Conservation (phyloP, 129 eudicot species). For the Calendula officinalis region DNA sequence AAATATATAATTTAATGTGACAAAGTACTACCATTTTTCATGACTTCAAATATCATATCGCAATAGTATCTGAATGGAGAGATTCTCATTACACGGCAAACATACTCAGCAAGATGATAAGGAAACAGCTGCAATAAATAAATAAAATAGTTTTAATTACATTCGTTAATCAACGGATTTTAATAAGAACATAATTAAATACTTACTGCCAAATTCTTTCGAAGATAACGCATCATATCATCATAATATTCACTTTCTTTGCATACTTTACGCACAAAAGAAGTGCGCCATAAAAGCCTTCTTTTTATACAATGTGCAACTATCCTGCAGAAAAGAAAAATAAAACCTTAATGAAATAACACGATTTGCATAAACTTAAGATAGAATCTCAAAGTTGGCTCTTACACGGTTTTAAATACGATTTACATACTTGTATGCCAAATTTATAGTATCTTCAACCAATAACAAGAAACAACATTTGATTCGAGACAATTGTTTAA, state of each 20-base stretch:
- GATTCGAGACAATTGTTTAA: too few relatives aligned
- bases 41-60: slow-evolving; percentile 94
- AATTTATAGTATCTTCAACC: too few relatives aligned
- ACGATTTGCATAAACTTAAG: slow-evolving; percentile 5
- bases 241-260: slow-evolving; percentile 95
- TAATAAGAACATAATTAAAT: not conserved
- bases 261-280: slow-evolving; percentile 89
- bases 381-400: too few relatives aligned
- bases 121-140: slow-evolving; percentile 76
- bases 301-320: slow-evolving; percentile 86
- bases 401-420: too few relatives aligned
- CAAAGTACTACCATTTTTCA: slow-evolving; percentile 82
- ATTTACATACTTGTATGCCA: too few relatives aligned
- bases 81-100: slow-evolving; percentile 92
- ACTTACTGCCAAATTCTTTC: slow-evolving; percentile 87
- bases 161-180: slow-evolving; percentile 10
- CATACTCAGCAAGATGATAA: slow-evolving; percentile 96
- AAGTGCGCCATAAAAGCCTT: slow-evolving; percentile 83
- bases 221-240: slow-evolving; percentile 91
- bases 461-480: too few relatives aligned
- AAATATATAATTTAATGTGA: slow-evolving; percentile 1
- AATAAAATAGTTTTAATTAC: not conserved
- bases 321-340: slow-evolving; percentile 44
- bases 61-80: slow-evolving; percentile 98
- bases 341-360: not conserved